Evolutionary conservation across 1,139 yeast genomes (phyloP).

Genomic region (Debaryomyces subglobosus): DNA sequence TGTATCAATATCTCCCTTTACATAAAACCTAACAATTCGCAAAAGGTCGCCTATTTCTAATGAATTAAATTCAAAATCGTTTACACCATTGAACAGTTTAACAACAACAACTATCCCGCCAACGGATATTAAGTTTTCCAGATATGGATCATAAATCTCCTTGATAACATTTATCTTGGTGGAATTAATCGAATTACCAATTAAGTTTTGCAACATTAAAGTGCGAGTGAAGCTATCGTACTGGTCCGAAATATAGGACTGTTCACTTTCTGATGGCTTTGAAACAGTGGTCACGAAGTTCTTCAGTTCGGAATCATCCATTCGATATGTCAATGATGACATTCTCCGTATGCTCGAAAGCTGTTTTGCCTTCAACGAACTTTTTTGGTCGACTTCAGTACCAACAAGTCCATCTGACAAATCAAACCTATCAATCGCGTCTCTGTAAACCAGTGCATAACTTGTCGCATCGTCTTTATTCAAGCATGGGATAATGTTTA

Average conservation of each 20-base stretch:
- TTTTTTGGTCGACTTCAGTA: background rate
- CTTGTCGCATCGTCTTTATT: conserved; percentile 8
- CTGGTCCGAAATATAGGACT: conserved; percentile 18
- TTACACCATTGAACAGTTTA: conserved; percentile 30
- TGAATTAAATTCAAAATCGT: conserved; percentile 25
- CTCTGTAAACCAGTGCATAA: conserved; percentile 19
- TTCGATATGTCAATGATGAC: conserved; percentile 16
- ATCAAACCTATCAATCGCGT: conserved; percentile 22
- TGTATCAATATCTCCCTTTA: conserved; percentile 17
- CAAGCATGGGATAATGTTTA: conserved; percentile 1
- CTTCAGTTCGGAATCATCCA: conserved; percentile 7
- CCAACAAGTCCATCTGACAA: conserved; percentile 14
- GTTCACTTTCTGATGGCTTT: conserved; percentile 17
- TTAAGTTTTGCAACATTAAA: conserved; percentile 29
- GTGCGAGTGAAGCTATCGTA: conserved; percentile 34
- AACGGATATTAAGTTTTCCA: conserved; percentile 27
- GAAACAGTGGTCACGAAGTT: conserved; percentile 18
- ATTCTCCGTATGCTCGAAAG: conserved; percentile 7
- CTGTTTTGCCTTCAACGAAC: background rate
- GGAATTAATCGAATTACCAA: conserved; percentile 19
- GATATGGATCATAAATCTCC: conserved; percentile 35
- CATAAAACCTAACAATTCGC: conserved; percentile 31
- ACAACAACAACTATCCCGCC: conserved; percentile 45
- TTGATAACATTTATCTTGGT: conserved; percentile 19
- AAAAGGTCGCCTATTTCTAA: conserved; percentile 41